Evolutionary conservation across 1,284 basidiomycete genomes (phyloP), one percentile per base, ranked within the genome.

Genomic region (Agroathelia rolfsii): DNA sequence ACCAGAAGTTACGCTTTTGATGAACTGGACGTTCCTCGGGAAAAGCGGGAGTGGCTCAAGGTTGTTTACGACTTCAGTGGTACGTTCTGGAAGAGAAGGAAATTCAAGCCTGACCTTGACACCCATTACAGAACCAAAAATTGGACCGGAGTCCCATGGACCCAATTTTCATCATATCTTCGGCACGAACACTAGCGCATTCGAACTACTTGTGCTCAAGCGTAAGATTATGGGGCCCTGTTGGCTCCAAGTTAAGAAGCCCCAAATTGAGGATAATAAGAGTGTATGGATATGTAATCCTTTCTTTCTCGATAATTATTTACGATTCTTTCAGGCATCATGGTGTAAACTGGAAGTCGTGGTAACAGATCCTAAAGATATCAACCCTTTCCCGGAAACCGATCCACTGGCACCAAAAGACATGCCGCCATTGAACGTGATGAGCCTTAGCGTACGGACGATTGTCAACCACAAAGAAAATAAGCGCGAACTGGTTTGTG

Each of bases 161-260:
- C 75, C 80, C 4, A 94, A 87, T 23, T 94, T 96, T 52, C 71
- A 76, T 27, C 78, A 76, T 36, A 76, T 96, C 8, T 87, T 97
- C 46, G 94, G 95, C n/a, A 85, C 92, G 7, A 89, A 81, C 45
- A 93, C 92, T 1, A 87, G 66, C 36, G 83, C 94, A 0, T 98
- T 99, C 48, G 95, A 98, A 55, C 63, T 93, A 6, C 73, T 99
- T n/a, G 89, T 92, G 1, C 49, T 98, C 35, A 97, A 97, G 59
- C 76, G 92, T 22, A 92, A 90, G 59, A 96, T 98, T 42, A 97
- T 96, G 88, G 95, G 95, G 3, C 93, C 95, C 0, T 98, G 95
- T 54, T 98, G 94, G 95, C 65, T 99, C 31, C 72, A 83, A 39
- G 71, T 99, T 42, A 80, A 83, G 53, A 71, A 79, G 15, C 76